Percentiles rank a stretch among this genome's conserved stretches.
Evolutionary conservation across 2,329 filamentous ascomycete species (phyloP).

Genomic region (Clonostachys rosea): DNA sequence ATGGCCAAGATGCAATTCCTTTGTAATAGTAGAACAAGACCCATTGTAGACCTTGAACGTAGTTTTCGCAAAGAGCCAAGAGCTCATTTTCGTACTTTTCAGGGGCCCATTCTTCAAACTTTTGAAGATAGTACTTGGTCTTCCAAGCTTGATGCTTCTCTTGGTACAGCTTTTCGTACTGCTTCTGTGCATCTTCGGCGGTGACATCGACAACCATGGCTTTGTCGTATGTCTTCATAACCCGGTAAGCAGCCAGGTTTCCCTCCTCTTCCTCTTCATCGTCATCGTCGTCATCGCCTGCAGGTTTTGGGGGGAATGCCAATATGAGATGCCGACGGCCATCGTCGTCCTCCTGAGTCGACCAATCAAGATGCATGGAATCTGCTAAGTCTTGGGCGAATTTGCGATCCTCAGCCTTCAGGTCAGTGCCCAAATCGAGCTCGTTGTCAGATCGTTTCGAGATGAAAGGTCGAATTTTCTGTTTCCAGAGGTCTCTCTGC

Average conservation of each 20-base stretch:
- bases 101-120: slow-evolving; percentile 81
- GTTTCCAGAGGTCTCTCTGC: slow-evolving; percentile 79
- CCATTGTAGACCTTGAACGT: slow-evolving; percentile 97
- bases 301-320: slow-evolving; percentile 37
- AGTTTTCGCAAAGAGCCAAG: slow-evolving; percentile 83
- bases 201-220: slow-evolving; percentile 80
- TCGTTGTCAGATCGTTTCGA: slow-evolving; percentile 59
- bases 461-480: slow-evolving; percentile 77
- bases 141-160: slow-evolving; percentile 91
- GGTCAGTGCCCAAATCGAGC: slow-evolving; percentile 67
- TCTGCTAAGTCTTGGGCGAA: slow-evolving; percentile 86
- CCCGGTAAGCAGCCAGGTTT: slow-evolving; percentile 76
- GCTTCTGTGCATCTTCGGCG: slow-evolving; percentile 71
- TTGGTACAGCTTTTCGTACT: slow-evolving; percentile 82
- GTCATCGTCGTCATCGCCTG: slow-evolving; percentile 60
- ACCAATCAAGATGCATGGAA: slow-evolving; percentile 51
- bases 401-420: slow-evolving; percentile 83
- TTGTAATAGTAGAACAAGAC: slow-evolving; percentile 97
- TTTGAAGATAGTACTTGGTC: slow-evolving; percentile 84
- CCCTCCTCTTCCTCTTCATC: slow-evolving; percentile 64
- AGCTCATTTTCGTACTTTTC: slow-evolving; percentile 74
- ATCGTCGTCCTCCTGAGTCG: slow-evolving; percentile 51
- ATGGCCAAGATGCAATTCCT: slow-evolving; percentile 96
- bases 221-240: slow-evolving; percentile 87
- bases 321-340: slow-evolving; percentile 48